Evolutionary conservation across 495 filamentous ascomycete species (phyloP), one percentile per base, ranked within the genome.

Genomic region (Trichoderma reesei): DNA sequence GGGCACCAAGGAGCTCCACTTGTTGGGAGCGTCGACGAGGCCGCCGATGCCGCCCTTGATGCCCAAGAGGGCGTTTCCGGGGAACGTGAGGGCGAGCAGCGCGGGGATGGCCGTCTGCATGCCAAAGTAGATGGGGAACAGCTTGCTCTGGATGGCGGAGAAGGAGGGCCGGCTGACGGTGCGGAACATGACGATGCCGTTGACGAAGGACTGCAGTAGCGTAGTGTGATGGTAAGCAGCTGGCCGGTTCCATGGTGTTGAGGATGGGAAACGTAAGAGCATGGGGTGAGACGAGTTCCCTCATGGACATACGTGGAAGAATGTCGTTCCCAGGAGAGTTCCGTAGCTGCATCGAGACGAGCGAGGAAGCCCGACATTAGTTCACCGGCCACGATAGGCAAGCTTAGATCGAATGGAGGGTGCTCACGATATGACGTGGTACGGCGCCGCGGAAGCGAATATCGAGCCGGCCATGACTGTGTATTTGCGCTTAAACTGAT

Each of bases 101-200:
- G 85, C 72, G 7, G 93, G 89, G 3, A 90, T 78, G 5, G 82
- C 80, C 4, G 89, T 84, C 78, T 96, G 92, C 51, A 96, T 73
- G 33, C 82, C 78, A 74, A 97, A 96, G 78, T 93, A 98, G 68
- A 88, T 74, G 31, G 93, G 93, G 76, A 95, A 93, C 69, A 91
- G 85, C 68, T 82, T 82, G 41, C 83, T 76, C 76, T 96, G 93
- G 34, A 98, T 80, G 41, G 83, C 79, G 5, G 85, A 80, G 77
- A 98, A 98, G 71, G 92, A 86, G 0, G 90, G 85, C 10, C 90
- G 86, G 10, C 90, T 80, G 59, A 97, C 85, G 63, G 84, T 81
- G 54, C 79, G 81, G 79, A 86, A 96, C 63, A 89, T 85, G 54
- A 92, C 73, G 37, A 88, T 80, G 38, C 90, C 90, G 63, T 82